Evolutionary conservation across 495 filamentous ascomycete species (phyloP).

Genomic region (Neurospora sublineolata): DNA sequence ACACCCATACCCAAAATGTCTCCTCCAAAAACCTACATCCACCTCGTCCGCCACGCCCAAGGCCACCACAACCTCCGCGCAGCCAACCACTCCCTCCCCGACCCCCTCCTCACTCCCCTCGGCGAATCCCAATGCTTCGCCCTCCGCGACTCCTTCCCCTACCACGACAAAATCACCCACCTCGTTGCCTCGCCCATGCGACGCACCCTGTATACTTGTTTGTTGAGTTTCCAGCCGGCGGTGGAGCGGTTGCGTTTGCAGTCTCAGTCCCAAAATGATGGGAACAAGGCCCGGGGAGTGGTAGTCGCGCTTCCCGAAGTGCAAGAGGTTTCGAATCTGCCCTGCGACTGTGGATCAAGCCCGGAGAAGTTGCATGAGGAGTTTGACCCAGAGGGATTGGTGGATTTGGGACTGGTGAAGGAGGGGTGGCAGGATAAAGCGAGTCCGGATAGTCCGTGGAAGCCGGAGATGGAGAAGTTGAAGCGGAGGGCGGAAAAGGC

Average conservation of each 20-base stretch:
- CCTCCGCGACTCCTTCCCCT: constrained; percentile 52
- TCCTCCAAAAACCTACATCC: constrained; percentile 26
- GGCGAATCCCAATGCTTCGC: constrained; percentile 64
- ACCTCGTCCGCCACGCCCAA: constrained; percentile 46
- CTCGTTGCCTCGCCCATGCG: constrained; percentile 74
- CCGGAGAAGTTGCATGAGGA: constrained; percentile 42
- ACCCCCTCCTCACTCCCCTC: constrained; percentile 66
- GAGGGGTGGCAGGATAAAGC: constrained; percentile 63
- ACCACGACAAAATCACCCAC: constrained; percentile 51
- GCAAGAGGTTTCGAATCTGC: constrained; percentile 66
- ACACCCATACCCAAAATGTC: not conserved
- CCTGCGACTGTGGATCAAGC: constrained; percentile 68
- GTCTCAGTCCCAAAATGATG: too few relatives aligned
- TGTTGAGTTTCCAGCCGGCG: constrained; percentile 52
- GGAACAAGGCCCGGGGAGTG: constrained; percentile 9
- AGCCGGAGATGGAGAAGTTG: constrained; percentile 45
- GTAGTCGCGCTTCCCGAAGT: constrained; percentile 65
- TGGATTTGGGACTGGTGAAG: constrained; percentile 50
- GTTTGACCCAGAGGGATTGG: constrained; percentile 41
- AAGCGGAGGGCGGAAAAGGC: constrained; percentile 50
- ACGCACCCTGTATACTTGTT: constrained; percentile 71
- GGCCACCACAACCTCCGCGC: constrained; percentile 70
- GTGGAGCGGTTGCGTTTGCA: constrained; percentile 18
- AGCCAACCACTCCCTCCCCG: constrained; percentile 61
- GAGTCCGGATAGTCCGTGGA: constrained; percentile 32